A percentile compares a stretch with the other conserved stretches of the same genome.
phyloP scores from a whole-genome alignment of 2,329 filamentous ascomycete genomes.

The Microdochium trichocladiopsis region DNA sequence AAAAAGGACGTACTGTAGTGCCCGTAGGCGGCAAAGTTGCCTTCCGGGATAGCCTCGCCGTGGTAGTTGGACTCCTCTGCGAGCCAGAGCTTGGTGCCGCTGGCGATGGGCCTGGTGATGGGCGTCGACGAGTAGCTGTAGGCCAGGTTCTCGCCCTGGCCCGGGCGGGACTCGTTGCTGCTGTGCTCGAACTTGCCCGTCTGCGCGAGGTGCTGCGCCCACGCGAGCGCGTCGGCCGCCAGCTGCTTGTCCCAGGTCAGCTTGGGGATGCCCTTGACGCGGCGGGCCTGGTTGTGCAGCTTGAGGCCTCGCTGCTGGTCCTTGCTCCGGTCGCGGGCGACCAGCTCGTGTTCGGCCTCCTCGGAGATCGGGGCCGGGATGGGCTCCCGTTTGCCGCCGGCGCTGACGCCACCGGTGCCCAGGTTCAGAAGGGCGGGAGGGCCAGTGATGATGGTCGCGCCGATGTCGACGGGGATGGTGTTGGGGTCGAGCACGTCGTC shows the following conservation, averaged over 20 bases:
- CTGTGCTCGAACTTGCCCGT: neutral
- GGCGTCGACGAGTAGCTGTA: neutral
- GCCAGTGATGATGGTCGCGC: neutral
- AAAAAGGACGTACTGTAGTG: constrained; percentile 4
- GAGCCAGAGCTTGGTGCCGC: constrained; percentile 5
- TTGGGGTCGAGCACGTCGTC: neutral
- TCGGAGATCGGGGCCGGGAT: too few species aligned
- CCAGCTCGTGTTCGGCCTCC: neutral
- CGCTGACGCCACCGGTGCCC: neutral
- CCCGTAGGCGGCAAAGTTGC: constrained; percentile 4
- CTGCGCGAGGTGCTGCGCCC: neutral
- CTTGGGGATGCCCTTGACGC: neutral
- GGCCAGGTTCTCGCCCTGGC: constrained; percentile 7
- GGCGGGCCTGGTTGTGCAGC: neutral
- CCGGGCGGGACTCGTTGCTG: neutral
- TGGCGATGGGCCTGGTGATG: neutral
- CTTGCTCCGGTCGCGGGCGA: neutral
- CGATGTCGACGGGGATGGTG: neutral
- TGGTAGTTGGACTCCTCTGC: constrained; percentile 4
- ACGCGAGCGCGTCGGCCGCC: neutral
- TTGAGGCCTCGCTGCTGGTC: neutral
- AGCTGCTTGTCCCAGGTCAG: neutral
- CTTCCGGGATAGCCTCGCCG: constrained; percentile 2
- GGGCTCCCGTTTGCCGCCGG: too few species aligned
- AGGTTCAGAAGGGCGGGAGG: neutral